phyloP scores from a whole-genome alignment of 768 basidiomycete genomes.

The Trametes maxima region DNA sequence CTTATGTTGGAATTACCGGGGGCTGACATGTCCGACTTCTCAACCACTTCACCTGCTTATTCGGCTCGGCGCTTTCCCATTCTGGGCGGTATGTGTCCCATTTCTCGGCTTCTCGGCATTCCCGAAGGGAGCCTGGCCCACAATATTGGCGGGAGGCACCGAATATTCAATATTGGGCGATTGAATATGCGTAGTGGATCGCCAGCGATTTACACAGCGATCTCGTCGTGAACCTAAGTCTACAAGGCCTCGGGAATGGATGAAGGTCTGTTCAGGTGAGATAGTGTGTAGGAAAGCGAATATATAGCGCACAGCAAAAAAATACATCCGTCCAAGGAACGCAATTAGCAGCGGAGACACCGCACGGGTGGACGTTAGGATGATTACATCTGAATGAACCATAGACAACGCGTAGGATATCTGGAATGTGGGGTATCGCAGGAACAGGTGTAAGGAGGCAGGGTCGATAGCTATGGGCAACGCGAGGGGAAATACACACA shows the following conservation, averaged over 20 bases:
- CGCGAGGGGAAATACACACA: constrained; percentile 8
- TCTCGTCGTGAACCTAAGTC: not conserved
- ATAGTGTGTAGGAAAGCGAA: constrained; percentile 13
- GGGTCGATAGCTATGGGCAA: constrained; percentile 11
- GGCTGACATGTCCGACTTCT: constrained; percentile 11
- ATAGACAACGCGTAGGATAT: constrained; percentile 26
- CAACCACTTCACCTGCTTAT: constrained; percentile 10
- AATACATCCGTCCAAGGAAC: constrained; percentile 16
- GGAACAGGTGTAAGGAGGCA: constrained; percentile 8
- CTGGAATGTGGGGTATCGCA: constrained; percentile 32
- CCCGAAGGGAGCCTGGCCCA: no score
- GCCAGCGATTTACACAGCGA: not conserved
- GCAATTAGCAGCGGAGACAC: constrained; percentile 16
- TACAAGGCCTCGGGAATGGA: not conserved
- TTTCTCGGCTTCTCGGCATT: not conserved
- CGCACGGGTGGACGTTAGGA: constrained; percentile 15
- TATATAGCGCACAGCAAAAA: constrained; percentile 21
- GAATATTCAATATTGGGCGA: no score
- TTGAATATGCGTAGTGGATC: no score
- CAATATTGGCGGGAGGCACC: no score
- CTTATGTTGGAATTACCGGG: constrained; percentile 12
- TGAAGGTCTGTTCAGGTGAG: not conserved
- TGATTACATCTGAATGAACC: constrained; percentile 17
- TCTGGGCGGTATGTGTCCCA: not conserved
- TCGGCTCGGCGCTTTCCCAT: constrained; percentile 8